Conservation (phyloP, 2,329 filamentous ascomycete species). For the Monosporascus ibericus region DNA sequence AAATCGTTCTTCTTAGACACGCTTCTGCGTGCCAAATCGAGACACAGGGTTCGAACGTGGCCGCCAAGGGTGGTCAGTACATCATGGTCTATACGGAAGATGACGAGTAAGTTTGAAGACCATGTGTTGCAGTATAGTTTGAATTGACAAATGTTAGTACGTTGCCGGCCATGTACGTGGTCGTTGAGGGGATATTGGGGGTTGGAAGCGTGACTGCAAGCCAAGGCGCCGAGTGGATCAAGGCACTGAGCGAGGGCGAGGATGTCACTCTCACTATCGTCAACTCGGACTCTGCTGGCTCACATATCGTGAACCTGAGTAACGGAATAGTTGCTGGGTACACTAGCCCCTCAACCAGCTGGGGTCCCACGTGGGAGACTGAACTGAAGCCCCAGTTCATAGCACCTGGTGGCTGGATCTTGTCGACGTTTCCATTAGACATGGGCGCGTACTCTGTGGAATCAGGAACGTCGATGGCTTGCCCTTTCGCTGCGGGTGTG, state of each 20-base stretch:
- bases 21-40: slow-evolving; percentile 26
- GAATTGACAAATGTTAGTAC: slow-evolving; percentile 1
- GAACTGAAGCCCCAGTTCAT: slow-evolving; percentile 40
- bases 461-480: slow-evolving; percentile 50
- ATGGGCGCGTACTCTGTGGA: slow-evolving; percentile 38
- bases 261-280: slow-evolving; percentile 14
- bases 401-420: slow-evolving; percentile 40
- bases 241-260: slow-evolving; percentile 11
- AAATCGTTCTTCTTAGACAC: slow-evolving; percentile 35
- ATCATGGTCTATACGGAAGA: slow-evolving; percentile 32
- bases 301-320: slow-evolving; percentile 3
- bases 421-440: slow-evolving; percentile 40
- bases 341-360: slow-evolving; percentile 33
- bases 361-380: slow-evolving; percentile 39
- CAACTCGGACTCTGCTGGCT: slow-evolving; percentile 5
- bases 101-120: slow-evolving; percentile 6
- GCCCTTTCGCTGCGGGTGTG: slow-evolving; percentile 37
- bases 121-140: background rate
- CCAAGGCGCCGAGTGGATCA: slow-evolving; percentile 17
- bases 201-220: slow-evolving; percentile 9
- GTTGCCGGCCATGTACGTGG: background rate
- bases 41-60: slow-evolving; percentile 32
- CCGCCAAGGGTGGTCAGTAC: slow-evolving; percentile 33
- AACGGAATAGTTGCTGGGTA: slow-evolving; percentile 26
- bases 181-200: slow-evolving; percentile 6